Conservation (phyloP, 805 yeast genomes). For the Kluyveromyces siamensis region DNA sequence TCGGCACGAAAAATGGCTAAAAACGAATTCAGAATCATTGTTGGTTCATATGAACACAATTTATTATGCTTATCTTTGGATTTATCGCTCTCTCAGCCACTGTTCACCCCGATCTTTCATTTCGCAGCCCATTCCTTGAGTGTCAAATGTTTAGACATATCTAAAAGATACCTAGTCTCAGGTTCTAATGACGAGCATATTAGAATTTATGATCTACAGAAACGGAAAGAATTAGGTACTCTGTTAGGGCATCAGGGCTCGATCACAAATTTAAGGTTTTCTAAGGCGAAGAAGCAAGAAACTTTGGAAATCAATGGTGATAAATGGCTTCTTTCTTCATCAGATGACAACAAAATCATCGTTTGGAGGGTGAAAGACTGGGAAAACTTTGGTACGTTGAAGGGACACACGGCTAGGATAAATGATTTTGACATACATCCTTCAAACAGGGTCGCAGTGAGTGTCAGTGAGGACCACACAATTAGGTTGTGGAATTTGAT, state of each 20-base stretch:
- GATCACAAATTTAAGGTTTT: constrained; percentile 67
- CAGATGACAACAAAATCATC: constrained; percentile 82
- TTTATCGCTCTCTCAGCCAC: constrained; percentile 42
- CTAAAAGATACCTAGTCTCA: constrained; percentile 78
- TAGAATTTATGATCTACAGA: constrained; percentile 86
- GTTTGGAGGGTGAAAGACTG: constrained; percentile 96
- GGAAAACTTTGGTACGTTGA: constrained; percentile 82
- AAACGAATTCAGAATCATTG: constrained; percentile 65
- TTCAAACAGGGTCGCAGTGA: constrained; percentile 78
- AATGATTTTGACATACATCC: constrained; percentile 87
- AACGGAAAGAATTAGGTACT: constrained; percentile 89
- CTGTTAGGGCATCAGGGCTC: constrained; percentile 84
- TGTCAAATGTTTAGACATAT: constrained; percentile 74
- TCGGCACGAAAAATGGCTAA: constrained; percentile 8
- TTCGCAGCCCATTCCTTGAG: constrained; percentile 91
- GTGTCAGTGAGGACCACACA: constrained; percentile 79
- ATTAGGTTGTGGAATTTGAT: constrained; percentile 89
- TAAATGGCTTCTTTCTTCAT: constrained; percentile 85
- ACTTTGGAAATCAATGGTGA: constrained; percentile 16
- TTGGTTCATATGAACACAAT: constrained; percentile 94
- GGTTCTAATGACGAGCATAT: constrained; percentile 96
- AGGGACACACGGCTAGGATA: constrained; percentile 80
- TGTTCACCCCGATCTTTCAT: constrained; percentile 90
- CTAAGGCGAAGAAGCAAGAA: constrained; percentile 25
- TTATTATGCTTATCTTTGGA: constrained; percentile 72